Base-by-base conservation (phyloP, 2,329 filamentous ascomycete species). In the Trichoderma sp. region DNA sequence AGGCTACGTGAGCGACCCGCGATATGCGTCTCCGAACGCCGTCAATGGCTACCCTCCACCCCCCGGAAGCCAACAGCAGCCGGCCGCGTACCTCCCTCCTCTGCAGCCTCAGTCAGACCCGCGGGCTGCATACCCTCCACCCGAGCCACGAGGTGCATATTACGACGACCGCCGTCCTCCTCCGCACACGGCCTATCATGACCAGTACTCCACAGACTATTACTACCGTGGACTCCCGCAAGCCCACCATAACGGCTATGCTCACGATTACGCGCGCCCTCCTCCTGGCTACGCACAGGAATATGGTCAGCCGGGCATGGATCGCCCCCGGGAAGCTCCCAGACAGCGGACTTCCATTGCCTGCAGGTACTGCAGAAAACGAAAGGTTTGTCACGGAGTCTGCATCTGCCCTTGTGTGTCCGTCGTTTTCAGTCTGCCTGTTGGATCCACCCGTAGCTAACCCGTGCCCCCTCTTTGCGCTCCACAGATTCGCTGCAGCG, bases 301-400 rank as follows among this genome's bases (percentile, higher is more conserved):
- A 19, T 79, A 78, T 58, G 75, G 69, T 7, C 73, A 73, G 48
- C 68, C 73, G 19, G 77, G 75, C 45, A 75, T 71, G 21, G 74
- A 30, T 74, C 78, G 43, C 74, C 77, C 19, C 14, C 43, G 62
- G 19, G 81, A 83, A 21, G 84, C 85, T 3, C 85, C 85, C 1
- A 77, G 84, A 24, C 84, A 87, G 72, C 78, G 85, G 34, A 87
- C 84, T 1, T 86, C 84, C 0, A 87, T 87, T 68, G 84, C 84
- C 4, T 87, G 85, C 72, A 79, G 82, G 62, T 87, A 87, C 68
- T 87, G 85, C 71, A 76, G 84, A n/a, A 85, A 86, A 73, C 78
- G 85, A 72, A 87, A 87, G 81, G 85, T 87, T 70, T 54, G 72
- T 68, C 51, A 48, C 41, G n/a, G 47, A 24, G 48, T 24, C 41